A percentile compares a stretch with the other conserved stretches of the same genome.
Conservation (phyloP, 192 early-diverging fungal genomes). For the Backusella mclennaniae region DNA sequence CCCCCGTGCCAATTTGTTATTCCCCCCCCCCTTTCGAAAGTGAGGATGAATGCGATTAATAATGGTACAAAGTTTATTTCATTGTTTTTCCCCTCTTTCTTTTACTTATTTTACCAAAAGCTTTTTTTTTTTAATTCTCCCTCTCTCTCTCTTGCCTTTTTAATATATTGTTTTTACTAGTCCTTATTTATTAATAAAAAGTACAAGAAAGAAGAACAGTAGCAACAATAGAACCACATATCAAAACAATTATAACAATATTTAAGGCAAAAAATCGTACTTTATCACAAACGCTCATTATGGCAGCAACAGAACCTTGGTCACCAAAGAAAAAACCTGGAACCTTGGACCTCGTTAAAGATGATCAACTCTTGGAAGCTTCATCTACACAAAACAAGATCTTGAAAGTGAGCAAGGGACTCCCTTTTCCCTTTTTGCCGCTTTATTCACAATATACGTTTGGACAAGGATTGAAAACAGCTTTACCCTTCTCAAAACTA, state of each 20-base stretch:
- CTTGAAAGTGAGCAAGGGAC: not conserved
- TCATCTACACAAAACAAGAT: slow-evolving; percentile 4
- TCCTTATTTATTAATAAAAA: not conserved
- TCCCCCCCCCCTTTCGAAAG: not conserved
- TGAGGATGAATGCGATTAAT: not conserved
- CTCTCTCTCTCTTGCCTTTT: not conserved
- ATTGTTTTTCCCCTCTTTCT: not conserved
- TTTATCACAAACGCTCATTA: not conserved
- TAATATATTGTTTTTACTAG: not conserved
- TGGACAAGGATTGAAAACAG: slow-evolving; percentile 11
- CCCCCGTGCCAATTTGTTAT: not conserved
- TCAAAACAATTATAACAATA: not conserved
- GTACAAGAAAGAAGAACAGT: not conserved
- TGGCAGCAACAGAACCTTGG: not conserved
- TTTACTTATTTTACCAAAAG: not conserved
- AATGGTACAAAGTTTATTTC: not conserved
- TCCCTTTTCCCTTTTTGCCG: slow-evolving; percentile 3
- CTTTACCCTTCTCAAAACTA: not conserved
- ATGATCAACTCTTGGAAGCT: not conserved
- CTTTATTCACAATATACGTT: slow-evolving; percentile 6
- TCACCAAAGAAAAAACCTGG: not conserved
- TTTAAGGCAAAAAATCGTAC: not conserved
- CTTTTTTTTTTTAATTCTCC: not conserved
- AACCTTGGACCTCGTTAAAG: not conserved
- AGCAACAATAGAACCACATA: not conserved